A percentile compares a stretch with the other conserved stretches of the same genome.
Evolutionary conservation across 1,284 basidiomycete genomes (phyloP).

Genomic region (Boletus albobrunnescens): DNA sequence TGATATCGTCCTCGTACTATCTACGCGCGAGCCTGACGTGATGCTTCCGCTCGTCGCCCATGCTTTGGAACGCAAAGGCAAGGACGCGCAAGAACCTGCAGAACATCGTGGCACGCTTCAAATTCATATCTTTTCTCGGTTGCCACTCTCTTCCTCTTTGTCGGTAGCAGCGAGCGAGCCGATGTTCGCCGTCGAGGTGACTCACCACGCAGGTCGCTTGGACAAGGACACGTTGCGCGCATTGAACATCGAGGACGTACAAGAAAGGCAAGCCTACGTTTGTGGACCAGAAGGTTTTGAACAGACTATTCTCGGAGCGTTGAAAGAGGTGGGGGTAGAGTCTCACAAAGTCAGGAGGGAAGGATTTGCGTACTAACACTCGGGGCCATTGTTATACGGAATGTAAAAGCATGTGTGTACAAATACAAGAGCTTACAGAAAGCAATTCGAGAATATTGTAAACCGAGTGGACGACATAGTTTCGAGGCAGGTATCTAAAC

Average conservation of each 20-base stretch:
- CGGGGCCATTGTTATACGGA: background rate
- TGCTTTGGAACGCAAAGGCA: slow-evolving; percentile 1
- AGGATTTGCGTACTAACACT: slow-evolving; percentile 21
- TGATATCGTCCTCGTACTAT: slow-evolving; percentile 22
- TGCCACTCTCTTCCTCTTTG: background rate
- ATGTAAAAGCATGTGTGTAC: background rate
- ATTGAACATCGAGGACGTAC: slow-evolving; percentile 7
- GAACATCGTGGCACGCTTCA: slow-evolving; percentile 6
- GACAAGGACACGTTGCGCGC: slow-evolving; percentile 2
- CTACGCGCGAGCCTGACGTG: slow-evolving; percentile 27
- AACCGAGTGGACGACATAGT: background rate
- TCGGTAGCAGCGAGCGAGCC: background rate
- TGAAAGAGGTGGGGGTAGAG: slow-evolving; percentile 20
- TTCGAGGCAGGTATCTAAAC: too few species aligned
- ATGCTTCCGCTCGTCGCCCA: slow-evolving; percentile 21
- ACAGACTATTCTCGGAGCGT: slow-evolving; percentile 7
- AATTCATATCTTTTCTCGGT: slow-evolving; percentile 25
- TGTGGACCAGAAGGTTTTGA: slow-evolving; percentile 30
- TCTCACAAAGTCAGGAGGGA: slow-evolving; percentile 15
- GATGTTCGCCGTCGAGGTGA: slow-evolving; percentile 10
- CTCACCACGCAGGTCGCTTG: slow-evolving; percentile 16
- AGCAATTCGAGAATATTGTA: too few species aligned
- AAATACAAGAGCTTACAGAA: too few species aligned
- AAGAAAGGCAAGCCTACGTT: slow-evolving; percentile 13
- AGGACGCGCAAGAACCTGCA: background rate